These are phyloP conservation scores for Lachancea lanzarotensis DNA, from an alignment of 805 yeast genomes.

Conservation along the genomic window DNA sequence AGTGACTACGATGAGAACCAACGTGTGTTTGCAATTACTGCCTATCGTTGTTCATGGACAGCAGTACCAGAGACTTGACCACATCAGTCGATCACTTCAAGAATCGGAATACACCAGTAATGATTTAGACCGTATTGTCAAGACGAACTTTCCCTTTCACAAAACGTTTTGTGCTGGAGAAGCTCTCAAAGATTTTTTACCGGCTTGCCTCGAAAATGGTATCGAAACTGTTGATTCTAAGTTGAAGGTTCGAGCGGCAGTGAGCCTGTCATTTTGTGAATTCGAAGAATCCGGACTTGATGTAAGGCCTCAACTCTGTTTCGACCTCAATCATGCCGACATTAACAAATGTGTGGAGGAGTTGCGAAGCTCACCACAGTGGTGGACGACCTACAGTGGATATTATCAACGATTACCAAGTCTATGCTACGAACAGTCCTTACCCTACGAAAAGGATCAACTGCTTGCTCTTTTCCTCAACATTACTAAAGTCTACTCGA, in stretches of 20 bases:
- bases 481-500: constrained; percentile 35
- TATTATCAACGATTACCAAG: constrained; percentile 49
- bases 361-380: constrained; percentile 43
- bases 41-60: not conserved
- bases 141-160: constrained; percentile 20
- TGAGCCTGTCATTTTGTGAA: constrained; percentile 48
- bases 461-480: constrained; percentile 41
- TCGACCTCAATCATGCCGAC: constrained; percentile 5
- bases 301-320: constrained; percentile 22
- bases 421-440: constrained; percentile 46
- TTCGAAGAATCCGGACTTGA: constrained; percentile 41
- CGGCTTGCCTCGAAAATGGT: constrained; percentile 37
- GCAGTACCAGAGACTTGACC: not conserved
- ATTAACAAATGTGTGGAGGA: constrained; percentile 33
- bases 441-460: constrained; percentile 48
- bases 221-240: constrained; percentile 35
- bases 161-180: constrained; percentile 33
- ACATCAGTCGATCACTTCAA: not conserved
- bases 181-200: constrained; percentile 37
- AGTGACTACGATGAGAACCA: not conserved
- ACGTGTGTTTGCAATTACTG: not conserved
- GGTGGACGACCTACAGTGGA: constrained; percentile 73
- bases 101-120: not conserved
- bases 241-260: constrained; percentile 36
- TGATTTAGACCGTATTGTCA: constrained; percentile 10